Conservation (phyloP, 139 green algal genomes). For the Gonium pectorale region DNA sequence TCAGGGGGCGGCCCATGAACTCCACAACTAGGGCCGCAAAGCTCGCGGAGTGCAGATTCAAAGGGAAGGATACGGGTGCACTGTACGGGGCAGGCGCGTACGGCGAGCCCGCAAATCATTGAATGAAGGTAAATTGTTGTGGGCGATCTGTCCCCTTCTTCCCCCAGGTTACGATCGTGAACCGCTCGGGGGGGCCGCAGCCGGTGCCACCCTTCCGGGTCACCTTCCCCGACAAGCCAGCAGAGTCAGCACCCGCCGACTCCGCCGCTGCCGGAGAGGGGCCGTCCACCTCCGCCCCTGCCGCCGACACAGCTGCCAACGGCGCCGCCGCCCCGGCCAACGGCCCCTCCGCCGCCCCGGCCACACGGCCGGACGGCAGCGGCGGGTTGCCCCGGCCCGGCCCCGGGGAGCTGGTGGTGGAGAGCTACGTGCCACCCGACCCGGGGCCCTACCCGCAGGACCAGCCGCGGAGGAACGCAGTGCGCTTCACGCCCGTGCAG, state of each 20-base stretch:
- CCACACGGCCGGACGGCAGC: background rate
- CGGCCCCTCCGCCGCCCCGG: background rate
- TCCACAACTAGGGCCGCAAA: too few relatives aligned
- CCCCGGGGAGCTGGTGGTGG: slow-evolving; percentile 67
- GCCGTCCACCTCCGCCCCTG: background rate
- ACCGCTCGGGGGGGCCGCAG: background rate
- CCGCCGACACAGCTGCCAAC: background rate
- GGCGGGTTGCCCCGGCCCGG: background rate
- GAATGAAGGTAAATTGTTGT: too few relatives aligned
- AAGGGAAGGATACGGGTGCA: too few relatives aligned
- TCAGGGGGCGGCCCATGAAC: too few relatives aligned
- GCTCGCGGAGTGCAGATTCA: too few relatives aligned
- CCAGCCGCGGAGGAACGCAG: slow-evolving; percentile 80
- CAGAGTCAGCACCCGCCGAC: too few relatives aligned
- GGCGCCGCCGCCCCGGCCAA: background rate
- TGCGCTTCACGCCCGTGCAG: slow-evolving; percentile 96
- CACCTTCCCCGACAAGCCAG: slow-evolving; percentile 76
- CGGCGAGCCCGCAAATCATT: too few relatives aligned
- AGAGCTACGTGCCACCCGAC: slow-evolving; percentile 86
- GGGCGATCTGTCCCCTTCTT: too few relatives aligned
- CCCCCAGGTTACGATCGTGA: slow-evolving; percentile 34
- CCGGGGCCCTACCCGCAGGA: slow-evolving; percentile 93
- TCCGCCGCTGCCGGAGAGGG: too few relatives aligned
- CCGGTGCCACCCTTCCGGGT: slow-evolving; percentile 85
- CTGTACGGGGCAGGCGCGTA: too few relatives aligned